phyloP scores from a whole-genome alignment of 2,329 filamentous ascomycete species.

The Nigrospora oryzae region DNA sequence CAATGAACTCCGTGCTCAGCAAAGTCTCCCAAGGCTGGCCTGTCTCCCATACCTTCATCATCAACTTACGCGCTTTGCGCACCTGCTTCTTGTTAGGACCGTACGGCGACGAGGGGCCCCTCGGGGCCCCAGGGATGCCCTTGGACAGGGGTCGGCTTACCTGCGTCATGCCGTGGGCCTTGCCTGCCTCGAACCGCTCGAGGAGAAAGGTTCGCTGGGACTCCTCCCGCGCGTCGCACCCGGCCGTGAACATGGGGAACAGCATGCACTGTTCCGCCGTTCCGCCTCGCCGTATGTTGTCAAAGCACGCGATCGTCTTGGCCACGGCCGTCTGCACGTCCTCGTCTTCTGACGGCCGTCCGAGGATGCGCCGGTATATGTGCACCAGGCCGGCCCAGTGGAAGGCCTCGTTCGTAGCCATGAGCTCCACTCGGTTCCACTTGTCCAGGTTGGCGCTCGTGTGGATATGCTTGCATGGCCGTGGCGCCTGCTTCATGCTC shows the following conservation, averaged over 20 bases:
- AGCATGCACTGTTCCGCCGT: slow-evolving; percentile 67
- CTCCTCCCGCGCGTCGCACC: slow-evolving; percentile 58
- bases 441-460: slow-evolving; percentile 40
- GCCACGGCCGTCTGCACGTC: slow-evolving; percentile 56
- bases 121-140: background rate
- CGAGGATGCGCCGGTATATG: slow-evolving; percentile 64
- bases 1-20: slow-evolving; percentile 60
- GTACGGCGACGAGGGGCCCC: background rate
- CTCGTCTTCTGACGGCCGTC: slow-evolving; percentile 44
- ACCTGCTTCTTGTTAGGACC: slow-evolving; percentile 30
- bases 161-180: slow-evolving; percentile 70
- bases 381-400: slow-evolving; percentile 74
- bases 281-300: slow-evolving; percentile 54
- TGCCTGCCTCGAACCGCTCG: slow-evolving; percentile 56
- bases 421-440: slow-evolving; percentile 56
- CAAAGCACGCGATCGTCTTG: slow-evolving; percentile 54
- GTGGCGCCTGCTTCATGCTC: slow-evolving; percentile 35
- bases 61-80: slow-evolving; percentile 50
- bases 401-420: slow-evolving; percentile 68
- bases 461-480: slow-evolving; percentile 37
- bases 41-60: slow-evolving; percentile 64
- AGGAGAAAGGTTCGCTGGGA: slow-evolving; percentile 52
- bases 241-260: slow-evolving; percentile 78
- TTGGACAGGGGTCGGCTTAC: slow-evolving; percentile 29
- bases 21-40: slow-evolving; percentile 61